Evolutionary conservation across 1,284 basidiomycete species (phyloP), one percentile per base, ranked within the genome.

Genomic region (Thelephora terrestris): DNA sequence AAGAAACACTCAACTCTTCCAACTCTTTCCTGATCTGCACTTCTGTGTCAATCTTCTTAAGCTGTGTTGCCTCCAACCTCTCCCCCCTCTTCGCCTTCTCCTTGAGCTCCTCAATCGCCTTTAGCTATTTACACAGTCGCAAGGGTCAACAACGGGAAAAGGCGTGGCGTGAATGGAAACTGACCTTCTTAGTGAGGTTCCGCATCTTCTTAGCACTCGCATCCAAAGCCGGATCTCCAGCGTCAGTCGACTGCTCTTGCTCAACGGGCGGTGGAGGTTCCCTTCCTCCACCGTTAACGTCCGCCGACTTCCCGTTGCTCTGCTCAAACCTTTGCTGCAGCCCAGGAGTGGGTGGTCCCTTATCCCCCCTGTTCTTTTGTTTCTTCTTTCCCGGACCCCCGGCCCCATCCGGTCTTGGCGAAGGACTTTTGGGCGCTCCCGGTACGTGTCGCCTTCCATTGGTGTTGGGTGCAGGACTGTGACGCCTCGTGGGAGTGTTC

Each of bases 21-120:
- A 97, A 78, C 69, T 96, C 93, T 61, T 80, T 81, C 56, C 80
- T 72, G 56, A 97, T 90, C 55, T 87, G 84, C 6, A 65, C 75
- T 68, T 96, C 92, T 7, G 82, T 81, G 37, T 93, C 90, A 57
- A 97, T 95, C 78, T 98, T 98, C 74, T 89, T 88, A 56, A 95
- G 66, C 68, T 98, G 94, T 21, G 93, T 97, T 51, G 83, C 85
- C 66, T 97, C 94, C 39, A 97, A 74, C 50, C 84, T 77, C 64
- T 97, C 93, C 1, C 94, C 94, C 43, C 85, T 78, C 58, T 78
- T 82, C 23, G 80, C 76, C 67, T 91, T 90, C 58, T 91, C 86
- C 71, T 96, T 96, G 48, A 97, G 77, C 60, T 97, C 93, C 32
- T 95, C 91, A 57, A 96, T 96, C 12, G 91, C 93, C 66, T 95